Percentiles rank a stretch among this genome's conserved stretches.
Evolutionary conservation across 176 grass and related monocot genomes (phyloP).

Genomic region (Poa annua): DNA sequence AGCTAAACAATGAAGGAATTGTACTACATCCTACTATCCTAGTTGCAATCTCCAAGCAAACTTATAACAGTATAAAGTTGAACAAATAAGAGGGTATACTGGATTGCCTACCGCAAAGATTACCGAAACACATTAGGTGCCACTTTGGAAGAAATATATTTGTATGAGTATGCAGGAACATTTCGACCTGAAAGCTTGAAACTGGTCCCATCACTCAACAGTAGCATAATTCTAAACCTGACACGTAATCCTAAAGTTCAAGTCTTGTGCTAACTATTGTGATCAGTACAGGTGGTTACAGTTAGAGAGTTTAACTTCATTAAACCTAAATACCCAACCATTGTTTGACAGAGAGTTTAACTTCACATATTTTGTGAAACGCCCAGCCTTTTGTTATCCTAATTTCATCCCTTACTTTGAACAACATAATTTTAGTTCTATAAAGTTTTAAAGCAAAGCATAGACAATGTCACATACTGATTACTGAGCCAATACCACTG

Average conservation of each 20-base stretch:
- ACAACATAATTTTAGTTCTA: conserved; percentile 18
- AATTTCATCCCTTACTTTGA: background rate
- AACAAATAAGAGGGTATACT: conserved; percentile 23
- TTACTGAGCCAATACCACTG: background rate
- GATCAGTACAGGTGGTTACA: background rate
- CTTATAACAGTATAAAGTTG: background rate
- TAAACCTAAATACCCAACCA: background rate
- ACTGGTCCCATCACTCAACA: conserved; percentile 24
- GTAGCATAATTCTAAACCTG: conserved; percentile 19
- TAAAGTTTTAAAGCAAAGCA: background rate
- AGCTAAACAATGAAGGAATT: conserved; percentile 34
- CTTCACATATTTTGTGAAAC: background rate
- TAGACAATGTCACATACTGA: background rate
- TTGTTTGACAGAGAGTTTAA: background rate
- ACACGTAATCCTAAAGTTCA: background rate
- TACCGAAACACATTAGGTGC: background rate
- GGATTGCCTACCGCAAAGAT: background rate
- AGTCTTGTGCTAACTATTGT: background rate
- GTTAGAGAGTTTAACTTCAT: background rate
- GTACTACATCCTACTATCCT: background rate
- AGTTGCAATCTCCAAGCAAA: conserved; percentile 23
- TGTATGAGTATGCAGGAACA: background rate
- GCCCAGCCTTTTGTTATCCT: background rate
- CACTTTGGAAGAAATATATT: conserved; percentile 1
- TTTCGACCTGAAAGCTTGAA: conserved; percentile 22